These are phyloP conservation scores for Globisporangium radiosum DNA, from an alignment of 352 stramenopile species.

Conservation along the genomic window DNA sequence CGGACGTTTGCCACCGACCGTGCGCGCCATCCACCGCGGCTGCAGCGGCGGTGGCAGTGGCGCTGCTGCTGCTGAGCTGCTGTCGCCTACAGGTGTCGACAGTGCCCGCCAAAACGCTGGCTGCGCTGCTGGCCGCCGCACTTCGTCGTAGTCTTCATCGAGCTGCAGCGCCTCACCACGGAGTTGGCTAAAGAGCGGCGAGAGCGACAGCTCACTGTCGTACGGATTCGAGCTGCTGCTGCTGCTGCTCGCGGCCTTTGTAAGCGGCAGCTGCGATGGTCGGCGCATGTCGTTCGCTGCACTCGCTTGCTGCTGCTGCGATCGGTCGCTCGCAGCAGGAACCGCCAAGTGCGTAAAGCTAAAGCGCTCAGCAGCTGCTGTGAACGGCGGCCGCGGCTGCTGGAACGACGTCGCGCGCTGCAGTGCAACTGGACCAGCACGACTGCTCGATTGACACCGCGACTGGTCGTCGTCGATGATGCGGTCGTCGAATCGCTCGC, in stretches of 20 bases:
- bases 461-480: slow-evolving; percentile 8
- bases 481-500: slow-evolving; percentile 21
- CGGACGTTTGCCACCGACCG: slow-evolving; percentile 7
- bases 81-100: slow-evolving; percentile 24
- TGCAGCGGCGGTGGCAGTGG: not conserved
- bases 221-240: slow-evolving; percentile 11
- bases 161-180: slow-evolving; percentile 8
- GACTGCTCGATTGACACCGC: not conserved
- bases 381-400: not conserved
- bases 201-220: slow-evolving; percentile 10
- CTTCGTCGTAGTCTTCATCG: slow-evolving; percentile 12
- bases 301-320: no score
- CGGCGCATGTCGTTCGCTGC: slow-evolving; percentile 4
- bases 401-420: slow-evolving; percentile 2
- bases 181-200: slow-evolving; percentile 16
- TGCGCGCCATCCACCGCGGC: slow-evolving; percentile 11
- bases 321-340: not conserved
- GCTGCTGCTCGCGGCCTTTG: slow-evolving; percentile 6
- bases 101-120: slow-evolving; percentile 31
- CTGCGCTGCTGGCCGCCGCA: slow-evolving; percentile 12
- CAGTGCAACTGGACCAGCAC: not conserved
- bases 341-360: not conserved
- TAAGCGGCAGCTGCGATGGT: slow-evolving; percentile 5
- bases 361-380: not conserved
- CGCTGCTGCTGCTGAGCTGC: not conserved